A percentile compares a stretch with the other conserved stretches of the same genome.
phyloP scores from a whole-genome alignment of 352 stramenopile species.

The Thraustochytrium striatum region DNA sequence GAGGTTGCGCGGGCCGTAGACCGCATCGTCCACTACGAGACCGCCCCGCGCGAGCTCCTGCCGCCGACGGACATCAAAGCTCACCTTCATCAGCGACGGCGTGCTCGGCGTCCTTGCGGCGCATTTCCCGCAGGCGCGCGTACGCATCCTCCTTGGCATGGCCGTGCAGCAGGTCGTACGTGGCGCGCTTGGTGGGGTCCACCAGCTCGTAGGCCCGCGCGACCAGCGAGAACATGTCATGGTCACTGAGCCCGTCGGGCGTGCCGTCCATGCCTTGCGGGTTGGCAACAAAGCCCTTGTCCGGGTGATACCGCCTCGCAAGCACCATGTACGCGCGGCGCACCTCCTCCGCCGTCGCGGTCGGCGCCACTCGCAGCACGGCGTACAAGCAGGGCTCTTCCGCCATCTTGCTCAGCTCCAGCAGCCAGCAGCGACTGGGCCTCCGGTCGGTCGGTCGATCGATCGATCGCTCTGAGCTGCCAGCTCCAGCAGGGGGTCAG shows the following conservation, averaged over 20 bases:
- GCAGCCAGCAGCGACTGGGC: too few relatives aligned
- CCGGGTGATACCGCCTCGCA: conserved; percentile 23
- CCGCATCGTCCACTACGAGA: conserved; percentile 34
- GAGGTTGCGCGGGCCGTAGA: conserved; percentile 37
- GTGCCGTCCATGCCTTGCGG: conserved; percentile 1
- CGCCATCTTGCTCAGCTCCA: too few relatives aligned
- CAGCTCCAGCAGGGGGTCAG: too few relatives aligned
- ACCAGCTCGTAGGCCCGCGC: conserved; percentile 32
- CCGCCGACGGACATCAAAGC: conserved; percentile 37
- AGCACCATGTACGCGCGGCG: conserved; percentile 16
- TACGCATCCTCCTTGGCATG: conserved; percentile 3
- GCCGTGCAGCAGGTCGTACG: conserved; percentile 41
- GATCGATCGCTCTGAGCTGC: too few relatives aligned
- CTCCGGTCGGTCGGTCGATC: too few relatives aligned
- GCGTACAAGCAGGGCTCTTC: conserved; percentile 23
- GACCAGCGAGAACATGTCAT: conserved; percentile 37
- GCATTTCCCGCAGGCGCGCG: conserved; percentile 28
- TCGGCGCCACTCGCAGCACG: neutral
- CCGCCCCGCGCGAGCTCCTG: conserved; percentile 13
- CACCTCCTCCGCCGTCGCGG: neutral
- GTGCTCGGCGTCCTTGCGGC: neutral
- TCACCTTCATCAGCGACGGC: conserved; percentile 40
- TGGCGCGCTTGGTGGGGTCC: conserved; percentile 25
- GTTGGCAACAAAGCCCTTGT: conserved; percentile 14
- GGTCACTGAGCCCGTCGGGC: neutral